Percentiles rank a stretch among this genome's conserved stretches.
These are phyloP conservation scores for Cornus florida DNA, from an alignment of 148 eudicot species.

Conservation along the genomic window DNA sequence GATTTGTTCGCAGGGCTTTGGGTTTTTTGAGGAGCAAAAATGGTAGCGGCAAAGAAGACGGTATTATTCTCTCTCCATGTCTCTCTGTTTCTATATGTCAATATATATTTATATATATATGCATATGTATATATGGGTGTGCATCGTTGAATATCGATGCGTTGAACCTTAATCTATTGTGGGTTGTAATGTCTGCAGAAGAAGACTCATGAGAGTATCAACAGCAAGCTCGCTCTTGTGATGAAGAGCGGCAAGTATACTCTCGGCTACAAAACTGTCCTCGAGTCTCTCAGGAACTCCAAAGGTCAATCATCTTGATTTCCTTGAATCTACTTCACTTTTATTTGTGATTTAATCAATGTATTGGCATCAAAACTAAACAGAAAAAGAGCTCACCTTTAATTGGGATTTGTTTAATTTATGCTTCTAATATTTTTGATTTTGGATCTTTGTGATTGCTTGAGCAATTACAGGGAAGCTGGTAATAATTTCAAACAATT, in stretches of 20 bases:
- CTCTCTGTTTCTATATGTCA: conserved; percentile 1
- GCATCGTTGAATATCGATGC: neutral
- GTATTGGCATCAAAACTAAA: too few species aligned
- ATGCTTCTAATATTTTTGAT: neutral
- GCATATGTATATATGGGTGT: neutral
- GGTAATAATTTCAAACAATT: conserved; percentile 83
- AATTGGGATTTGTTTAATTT: neutral
- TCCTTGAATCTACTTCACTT: neutral
- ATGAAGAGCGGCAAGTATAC: conserved; percentile 71
- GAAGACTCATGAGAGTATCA: conserved; percentile 75
- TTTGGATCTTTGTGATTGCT: neutral
- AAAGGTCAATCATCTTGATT: conserved; percentile 30
- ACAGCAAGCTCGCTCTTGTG: conserved; percentile 67
- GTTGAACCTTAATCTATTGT: neutral
- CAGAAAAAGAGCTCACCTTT: too few species aligned
- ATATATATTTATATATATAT: too few species aligned
- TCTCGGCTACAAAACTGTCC: conserved; percentile 61
- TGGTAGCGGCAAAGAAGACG: conserved; percentile 22
- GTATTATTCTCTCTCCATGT: conserved; percentile 11
- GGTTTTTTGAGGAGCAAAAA: neutral
- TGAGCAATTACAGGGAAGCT: conserved; percentile 55
- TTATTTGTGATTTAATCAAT: neutral
- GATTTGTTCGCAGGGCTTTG: neutral
- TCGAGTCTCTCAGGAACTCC: conserved; percentile 56
- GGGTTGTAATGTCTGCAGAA: conserved; percentile 32